phyloP scores from a whole-genome alignment of 139 green algal species.

The Penium margaritaceum region DNA sequence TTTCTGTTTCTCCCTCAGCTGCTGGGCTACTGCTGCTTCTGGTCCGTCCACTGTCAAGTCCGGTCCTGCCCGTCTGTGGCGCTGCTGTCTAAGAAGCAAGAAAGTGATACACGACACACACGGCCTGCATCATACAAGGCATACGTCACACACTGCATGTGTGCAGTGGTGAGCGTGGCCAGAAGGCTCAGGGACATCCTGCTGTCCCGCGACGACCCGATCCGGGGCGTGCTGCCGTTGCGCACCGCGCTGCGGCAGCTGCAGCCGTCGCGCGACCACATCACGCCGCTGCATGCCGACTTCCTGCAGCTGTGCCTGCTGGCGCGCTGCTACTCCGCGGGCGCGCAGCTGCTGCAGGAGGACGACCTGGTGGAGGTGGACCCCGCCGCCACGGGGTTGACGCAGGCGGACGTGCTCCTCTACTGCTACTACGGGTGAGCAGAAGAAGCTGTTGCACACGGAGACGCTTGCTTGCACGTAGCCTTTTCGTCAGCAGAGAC shows the following conservation, averaged over 20 bases:
- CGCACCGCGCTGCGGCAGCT: not conserved
- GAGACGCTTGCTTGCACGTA: not conserved
- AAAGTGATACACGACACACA: too few species aligned
- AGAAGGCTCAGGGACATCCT: not conserved
- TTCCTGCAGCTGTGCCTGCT: slow-evolving; percentile 68
- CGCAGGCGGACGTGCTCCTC: slow-evolving; percentile 72
- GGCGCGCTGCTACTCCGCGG: slow-evolving; percentile 64
- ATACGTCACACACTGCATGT: too few species aligned
- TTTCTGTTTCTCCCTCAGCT: too few species aligned
- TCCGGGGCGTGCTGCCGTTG: not conserved
- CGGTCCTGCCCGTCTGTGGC: too few species aligned
- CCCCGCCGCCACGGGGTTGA: slow-evolving; percentile 57
- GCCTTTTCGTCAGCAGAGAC: not conserved
- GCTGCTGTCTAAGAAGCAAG: too few species aligned
- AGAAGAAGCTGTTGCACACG: not conserved
- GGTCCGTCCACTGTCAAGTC: too few species aligned
- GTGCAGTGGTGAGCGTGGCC: too few species aligned
- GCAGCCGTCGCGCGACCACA: slow-evolving; percentile 44
- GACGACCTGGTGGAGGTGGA: slow-evolving; percentile 71
- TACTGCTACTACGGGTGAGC: slow-evolving; percentile 84
- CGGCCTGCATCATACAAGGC: too few species aligned
- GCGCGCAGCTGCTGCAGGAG: slow-evolving; percentile 51
- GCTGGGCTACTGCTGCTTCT: too few species aligned
- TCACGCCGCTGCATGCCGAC: slow-evolving; percentile 79
- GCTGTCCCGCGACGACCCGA: not conserved